These are phyloP conservation scores for Aphanomyces stellatus DNA, from an alignment of 352 stramenopile genomes.

Conservation along the genomic window DNA sequence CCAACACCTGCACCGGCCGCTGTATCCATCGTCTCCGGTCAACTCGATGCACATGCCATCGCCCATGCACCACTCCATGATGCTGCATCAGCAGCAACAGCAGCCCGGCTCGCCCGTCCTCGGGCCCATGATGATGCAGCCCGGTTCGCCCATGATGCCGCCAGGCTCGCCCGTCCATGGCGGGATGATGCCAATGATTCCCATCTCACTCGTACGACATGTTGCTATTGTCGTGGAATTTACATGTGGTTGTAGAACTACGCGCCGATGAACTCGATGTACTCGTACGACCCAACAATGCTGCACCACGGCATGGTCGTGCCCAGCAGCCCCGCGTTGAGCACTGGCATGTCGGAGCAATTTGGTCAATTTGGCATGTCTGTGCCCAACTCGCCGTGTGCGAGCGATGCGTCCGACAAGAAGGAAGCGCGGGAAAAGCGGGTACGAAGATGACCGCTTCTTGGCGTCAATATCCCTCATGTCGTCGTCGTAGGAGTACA, in stretches of 20 bases:
- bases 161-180: not conserved
- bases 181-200: slow-evolving; percentile 3
- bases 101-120: not conserved
- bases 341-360: slow-evolving; percentile 4
- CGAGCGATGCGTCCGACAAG: not conserved
- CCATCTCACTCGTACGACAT: slow-evolving; percentile 6
- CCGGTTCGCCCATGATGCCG: not conserved
- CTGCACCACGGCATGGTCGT: not conserved
- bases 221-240: not conserved
- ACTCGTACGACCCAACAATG: not conserved
- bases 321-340: slow-evolving; percentile 3
- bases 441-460: not conserved
- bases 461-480: no score
- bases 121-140: slow-evolving; percentile 2
- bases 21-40: not conserved
- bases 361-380: slow-evolving; percentile 14
- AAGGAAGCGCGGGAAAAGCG: slow-evolving; percentile 14
- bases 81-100: no score
- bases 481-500: slow-evolving; percentile 21
- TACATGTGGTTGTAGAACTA: no score
- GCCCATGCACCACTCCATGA: not conserved
- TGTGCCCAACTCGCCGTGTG: slow-evolving; percentile 14
- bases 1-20: not conserved
- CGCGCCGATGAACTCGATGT: not conserved
- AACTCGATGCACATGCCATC: slow-evolving; percentile 12